Conservation (phyloP, 1,284 basidiomycete species). For the Tylopilus sp. region DNA sequence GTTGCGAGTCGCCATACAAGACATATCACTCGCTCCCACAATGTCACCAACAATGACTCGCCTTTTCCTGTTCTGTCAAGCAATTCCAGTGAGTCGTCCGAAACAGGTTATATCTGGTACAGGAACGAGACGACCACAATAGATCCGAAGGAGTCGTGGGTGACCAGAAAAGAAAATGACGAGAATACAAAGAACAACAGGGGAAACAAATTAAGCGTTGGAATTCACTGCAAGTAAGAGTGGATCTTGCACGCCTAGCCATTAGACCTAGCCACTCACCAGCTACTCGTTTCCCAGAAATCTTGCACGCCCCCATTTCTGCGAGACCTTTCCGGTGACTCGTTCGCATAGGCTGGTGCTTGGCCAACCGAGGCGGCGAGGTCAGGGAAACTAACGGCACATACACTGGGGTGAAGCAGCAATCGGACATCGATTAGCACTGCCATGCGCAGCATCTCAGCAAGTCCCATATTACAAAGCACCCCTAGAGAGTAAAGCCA, state of each 20-base stretch:
- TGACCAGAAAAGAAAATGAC: not conserved
- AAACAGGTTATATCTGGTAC: not conserved
- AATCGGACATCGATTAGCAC: not conserved
- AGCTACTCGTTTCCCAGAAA: too few species aligned
- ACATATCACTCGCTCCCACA: slow-evolving; percentile 3
- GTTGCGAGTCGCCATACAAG: not conserved
- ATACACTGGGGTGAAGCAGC: not conserved
- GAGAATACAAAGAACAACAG: not conserved
- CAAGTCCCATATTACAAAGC: not conserved
- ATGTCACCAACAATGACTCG: not conserved
- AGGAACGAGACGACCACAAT: not conserved
- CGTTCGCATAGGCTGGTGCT: too few species aligned
- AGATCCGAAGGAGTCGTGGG: not conserved
- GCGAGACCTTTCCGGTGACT: not conserved
- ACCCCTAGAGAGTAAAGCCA: not conserved
- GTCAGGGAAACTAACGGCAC: not conserved
- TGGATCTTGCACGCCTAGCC: not conserved
- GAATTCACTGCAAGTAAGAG: not conserved
- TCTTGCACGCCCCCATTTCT: too few species aligned
- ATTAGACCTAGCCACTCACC: too few species aligned
- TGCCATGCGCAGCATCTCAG: not conserved
- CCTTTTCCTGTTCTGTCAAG: not conserved
- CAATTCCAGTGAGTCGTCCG: not conserved
- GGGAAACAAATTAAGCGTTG: not conserved
- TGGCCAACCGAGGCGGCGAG: too few species aligned